Evolutionary conservation across 495 filamentous ascomycete genomes (phyloP), one percentile per base, ranked within the genome.

Genomic region (Lichenothelia convexa): DNA sequence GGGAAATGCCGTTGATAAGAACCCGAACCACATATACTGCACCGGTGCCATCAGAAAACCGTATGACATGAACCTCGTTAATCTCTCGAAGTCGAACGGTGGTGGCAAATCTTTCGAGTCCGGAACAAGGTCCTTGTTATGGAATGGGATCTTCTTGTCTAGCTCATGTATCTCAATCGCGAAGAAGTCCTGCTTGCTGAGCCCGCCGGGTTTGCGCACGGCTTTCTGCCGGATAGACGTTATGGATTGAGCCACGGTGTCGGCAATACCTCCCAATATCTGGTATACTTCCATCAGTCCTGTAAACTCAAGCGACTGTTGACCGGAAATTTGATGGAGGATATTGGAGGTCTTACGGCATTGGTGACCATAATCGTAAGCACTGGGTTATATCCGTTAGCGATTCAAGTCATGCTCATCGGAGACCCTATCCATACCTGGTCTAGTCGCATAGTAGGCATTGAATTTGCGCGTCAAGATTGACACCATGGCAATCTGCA

Each of bases 311-410:
- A 24, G 31, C 32, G 24, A 16, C 16, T 31, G 27, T n/a, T 22
- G 42, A 38, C 24, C 32, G 35, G 41, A 35, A 30, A 18, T 11
- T 24, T 29, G 18, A 1, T 13, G 29, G 5, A 9, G 18, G 21
- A 5, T 7, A 21, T 29, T n/a, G 20, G 22, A 30, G 47, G 39
- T 56, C 70, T 52, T 72, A 97, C 77, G 39, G 89, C 78, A 58
- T 97, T 97, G 46, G 83, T 87, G 42, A 94, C 79, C 89, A 95
- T 97, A 55, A 87, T 97, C 29, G 89, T 97, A 42, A 97, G 66
- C 24, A 97, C 82, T 80, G 58, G 46, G 38, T 17, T 42, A 4
- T 34, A 11, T 36, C 21, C 29, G 51, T 59, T 44, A 62, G 54
- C 42, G 18, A 32, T 3, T 15, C 15, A 4, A 6, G 15, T 35